These are phyloP conservation scores for Cornus florida DNA, from an alignment of 148 eudicot genomes.

Conservation along the genomic window DNA sequence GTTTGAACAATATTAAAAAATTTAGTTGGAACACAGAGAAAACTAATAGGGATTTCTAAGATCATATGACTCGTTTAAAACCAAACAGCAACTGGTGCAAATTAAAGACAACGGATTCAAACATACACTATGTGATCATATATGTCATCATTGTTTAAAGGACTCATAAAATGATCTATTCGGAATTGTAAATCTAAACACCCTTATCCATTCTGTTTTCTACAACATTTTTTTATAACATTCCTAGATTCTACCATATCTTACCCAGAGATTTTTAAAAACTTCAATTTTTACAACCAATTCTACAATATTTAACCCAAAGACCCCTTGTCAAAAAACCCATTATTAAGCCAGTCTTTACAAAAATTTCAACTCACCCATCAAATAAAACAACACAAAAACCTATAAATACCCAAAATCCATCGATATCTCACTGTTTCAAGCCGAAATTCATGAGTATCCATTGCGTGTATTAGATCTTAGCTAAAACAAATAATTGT, in stretches of 20 bases:
- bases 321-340: not conserved
- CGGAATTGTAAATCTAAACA: not conserved
- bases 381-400: not conserved
- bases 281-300: not conserved
- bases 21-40: not conserved
- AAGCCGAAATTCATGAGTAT: not conserved
- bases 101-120: not conserved
- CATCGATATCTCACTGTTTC: not conserved
- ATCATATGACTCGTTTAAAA: not conserved
- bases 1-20: too few species aligned
- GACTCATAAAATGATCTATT: not conserved
- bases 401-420: not conserved
- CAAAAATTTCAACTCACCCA: not conserved
- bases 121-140: not conserved
- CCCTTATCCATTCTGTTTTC: not conserved
- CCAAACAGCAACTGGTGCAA: not conserved
- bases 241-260: not conserved
- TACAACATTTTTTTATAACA: not conserved
- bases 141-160: not conserved
- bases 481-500: not conserved
- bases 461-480: not conserved
- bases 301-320: not conserved
- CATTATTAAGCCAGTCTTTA: not conserved
- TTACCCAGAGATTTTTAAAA: not conserved
- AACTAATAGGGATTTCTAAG: not conserved